Evolutionary conservation across 2,329 filamentous ascomycete species (phyloP), one percentile per base, ranked within the genome.

Genomic region (Hymenoscyphus salicellus): DNA sequence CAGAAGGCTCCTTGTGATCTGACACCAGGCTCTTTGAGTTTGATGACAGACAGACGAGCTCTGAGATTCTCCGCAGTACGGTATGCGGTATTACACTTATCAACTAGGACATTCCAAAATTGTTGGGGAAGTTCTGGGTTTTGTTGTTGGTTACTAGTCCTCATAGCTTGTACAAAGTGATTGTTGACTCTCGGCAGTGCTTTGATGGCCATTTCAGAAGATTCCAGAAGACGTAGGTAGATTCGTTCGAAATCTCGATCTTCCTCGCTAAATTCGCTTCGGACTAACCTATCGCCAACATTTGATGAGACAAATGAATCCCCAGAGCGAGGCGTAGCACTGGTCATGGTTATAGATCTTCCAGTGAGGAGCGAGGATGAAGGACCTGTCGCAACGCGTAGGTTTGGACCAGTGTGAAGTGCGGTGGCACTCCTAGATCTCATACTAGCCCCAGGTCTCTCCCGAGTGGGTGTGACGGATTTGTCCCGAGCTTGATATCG

Each of bases 211-310:
- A 91, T 81, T 58, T 93, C 90, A 23, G 90, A 89, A 0, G 92
- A 90, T 62, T 83, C 84, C 56, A 89, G 87, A 28, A 97, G 80
- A 56, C 90, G 89, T 38, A 92, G 75, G 78, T 91, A 96, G 26
- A 97, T 92, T 66, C 83, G 86, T 68, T 96, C 93, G 70, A 97
- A 97, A 32, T 88, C 84, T 17, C 85, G 84, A 71, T 96, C 92
- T 68, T 96, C 92, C 68, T 92, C 90, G 2, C 84, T 84, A 59
- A 88, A 85, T 60, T 92, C 90, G 73, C 74, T 71, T 76, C 73
- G 28, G 23, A 49, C 71, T 77, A 68, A 75, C 58, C 70, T 70
- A 26, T 72, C 72, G 59, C 67, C 65, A n/a, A 64, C 66, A 41
- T 60, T 71, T 17, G 68, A 70, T 17, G 88, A 87, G 1, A 81